phyloP scores from a whole-genome alignment of 2,329 filamentous ascomycete species.

The Helotiales sp. region DNA sequence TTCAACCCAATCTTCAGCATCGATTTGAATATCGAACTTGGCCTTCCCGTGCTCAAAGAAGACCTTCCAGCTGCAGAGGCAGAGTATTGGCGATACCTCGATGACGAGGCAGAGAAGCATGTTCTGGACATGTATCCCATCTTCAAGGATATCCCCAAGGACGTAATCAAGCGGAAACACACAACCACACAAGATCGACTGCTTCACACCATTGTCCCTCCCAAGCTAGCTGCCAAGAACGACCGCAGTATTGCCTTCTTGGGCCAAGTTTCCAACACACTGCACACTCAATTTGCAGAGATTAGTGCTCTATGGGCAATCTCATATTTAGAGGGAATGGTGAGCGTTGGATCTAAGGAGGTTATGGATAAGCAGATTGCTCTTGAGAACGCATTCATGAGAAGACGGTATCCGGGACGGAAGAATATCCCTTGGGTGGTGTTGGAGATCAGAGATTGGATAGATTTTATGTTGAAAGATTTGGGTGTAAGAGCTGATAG shows the following conservation, averaged over 20 bases:
- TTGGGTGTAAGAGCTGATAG: constrained; percentile 50
- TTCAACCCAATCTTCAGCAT: constrained; percentile 1
- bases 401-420: constrained; percentile 31
- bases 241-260: constrained; percentile 37
- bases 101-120: neutral
- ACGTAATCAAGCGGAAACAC: neutral
- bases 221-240: constrained; percentile 27
- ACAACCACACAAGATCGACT: constrained; percentile 3
- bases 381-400: neutral
- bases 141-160: neutral
- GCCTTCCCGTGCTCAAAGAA: neutral
- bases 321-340: constrained; percentile 14
- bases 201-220: constrained; percentile 45
- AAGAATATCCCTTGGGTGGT: neutral
- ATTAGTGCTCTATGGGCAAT: neutral
- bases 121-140: constrained; percentile 5
- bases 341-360: constrained; percentile 6
- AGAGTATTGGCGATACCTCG: constrained; percentile 10
- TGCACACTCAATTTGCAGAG: constrained; percentile 30
- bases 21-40: neutral
- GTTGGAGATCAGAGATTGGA: constrained; percentile 65
- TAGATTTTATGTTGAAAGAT: constrained; percentile 66
- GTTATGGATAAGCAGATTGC: neutral
- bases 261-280: constrained; percentile 33
- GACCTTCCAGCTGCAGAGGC: neutral